These are phyloP conservation scores for Podospora bellae-mahoneyi DNA, from an alignment of 495 filamentous ascomycete genomes.

Conservation along the genomic window DNA sequence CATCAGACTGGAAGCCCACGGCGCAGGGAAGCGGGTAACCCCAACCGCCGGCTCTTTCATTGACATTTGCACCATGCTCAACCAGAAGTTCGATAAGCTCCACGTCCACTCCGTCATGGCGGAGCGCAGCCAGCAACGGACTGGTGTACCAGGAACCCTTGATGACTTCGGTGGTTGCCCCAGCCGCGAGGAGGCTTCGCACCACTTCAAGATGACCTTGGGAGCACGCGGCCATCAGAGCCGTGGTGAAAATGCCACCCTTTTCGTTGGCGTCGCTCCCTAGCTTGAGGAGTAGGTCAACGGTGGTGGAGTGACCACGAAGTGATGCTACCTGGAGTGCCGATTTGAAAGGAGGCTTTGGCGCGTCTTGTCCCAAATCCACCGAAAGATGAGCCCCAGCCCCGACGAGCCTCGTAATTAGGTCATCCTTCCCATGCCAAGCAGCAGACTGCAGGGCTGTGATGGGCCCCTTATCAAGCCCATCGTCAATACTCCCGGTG, in stretches of 20 bases:
- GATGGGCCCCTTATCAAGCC: neutral
- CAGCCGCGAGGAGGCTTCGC: neutral
- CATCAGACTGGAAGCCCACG: neutral
- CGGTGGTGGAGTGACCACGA: neutral
- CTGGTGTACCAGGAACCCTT: neutral
- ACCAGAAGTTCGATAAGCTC: neutral
- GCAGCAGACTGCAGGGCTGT: neutral
- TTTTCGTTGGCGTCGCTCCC: neutral
- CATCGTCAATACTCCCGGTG: neutral
- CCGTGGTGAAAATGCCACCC: neutral
- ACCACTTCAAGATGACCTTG: neutral
- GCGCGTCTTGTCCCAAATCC: neutral
- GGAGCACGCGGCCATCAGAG: neutral
- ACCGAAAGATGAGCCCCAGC: neutral
- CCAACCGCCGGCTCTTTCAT: neutral
- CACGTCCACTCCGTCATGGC: neutral
- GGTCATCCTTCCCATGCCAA: neutral
- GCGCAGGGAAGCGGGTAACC: neutral
- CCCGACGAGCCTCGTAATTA: neutral
- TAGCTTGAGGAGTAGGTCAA: neutral
- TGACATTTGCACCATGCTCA: neutral
- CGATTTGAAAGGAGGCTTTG: neutral
- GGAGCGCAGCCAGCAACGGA: neutral
- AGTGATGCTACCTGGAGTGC: neutral
- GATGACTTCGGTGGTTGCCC: neutral